phyloP scores from a whole-genome alignment of 2,329 filamentous ascomycete species.

The Diaporthe ilicicola region DNA sequence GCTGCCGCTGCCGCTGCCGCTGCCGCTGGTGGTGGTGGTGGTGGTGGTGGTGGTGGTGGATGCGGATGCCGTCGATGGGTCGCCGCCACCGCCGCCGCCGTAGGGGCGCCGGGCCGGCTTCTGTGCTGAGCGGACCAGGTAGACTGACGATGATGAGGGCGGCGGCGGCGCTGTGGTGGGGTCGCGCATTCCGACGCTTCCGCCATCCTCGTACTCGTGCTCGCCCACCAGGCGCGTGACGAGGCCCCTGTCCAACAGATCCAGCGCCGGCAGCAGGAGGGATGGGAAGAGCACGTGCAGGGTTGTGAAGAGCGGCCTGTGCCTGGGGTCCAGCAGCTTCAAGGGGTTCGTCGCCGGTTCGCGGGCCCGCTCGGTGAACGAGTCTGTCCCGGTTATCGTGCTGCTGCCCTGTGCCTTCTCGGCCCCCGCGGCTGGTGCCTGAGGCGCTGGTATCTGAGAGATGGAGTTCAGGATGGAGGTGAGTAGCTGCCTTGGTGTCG shows the following conservation, averaged over 20 bases:
- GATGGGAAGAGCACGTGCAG: constrained; percentile 87
- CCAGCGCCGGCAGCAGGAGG: constrained; percentile 83
- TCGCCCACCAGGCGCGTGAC: constrained; percentile 63
- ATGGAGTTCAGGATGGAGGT: constrained; percentile 58
- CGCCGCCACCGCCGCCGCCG: constrained; percentile 31
- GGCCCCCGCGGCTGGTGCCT: not conserved
- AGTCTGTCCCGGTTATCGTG: not conserved
- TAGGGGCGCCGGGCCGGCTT: constrained; percentile 44
- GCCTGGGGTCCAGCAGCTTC: constrained; percentile 45
- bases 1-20: constrained; percentile 30
- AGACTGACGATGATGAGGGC: constrained; percentile 48
- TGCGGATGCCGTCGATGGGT: not conserved
- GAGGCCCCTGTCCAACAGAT: constrained; percentile 82
- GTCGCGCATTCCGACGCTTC: not conserved
- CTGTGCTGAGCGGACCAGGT: constrained; percentile 71
- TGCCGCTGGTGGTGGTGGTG: constrained; percentile 34
- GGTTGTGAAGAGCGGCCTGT: constrained; percentile 72
- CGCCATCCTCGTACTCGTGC: not conserved
- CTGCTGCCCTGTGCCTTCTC: not conserved
- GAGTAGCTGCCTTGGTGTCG: constrained; percentile 55
- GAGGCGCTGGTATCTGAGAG: constrained; percentile 39
- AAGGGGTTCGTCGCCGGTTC: constrained; percentile 44
- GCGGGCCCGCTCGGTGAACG: not conserved
- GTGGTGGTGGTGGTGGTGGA: constrained; percentile 31
- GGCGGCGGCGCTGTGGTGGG: constrained; percentile 12